These are phyloP conservation scores for Odontarrhena argentea DNA, from an alignment of 345 rosid genomes.

Conservation along the genomic window DNA sequence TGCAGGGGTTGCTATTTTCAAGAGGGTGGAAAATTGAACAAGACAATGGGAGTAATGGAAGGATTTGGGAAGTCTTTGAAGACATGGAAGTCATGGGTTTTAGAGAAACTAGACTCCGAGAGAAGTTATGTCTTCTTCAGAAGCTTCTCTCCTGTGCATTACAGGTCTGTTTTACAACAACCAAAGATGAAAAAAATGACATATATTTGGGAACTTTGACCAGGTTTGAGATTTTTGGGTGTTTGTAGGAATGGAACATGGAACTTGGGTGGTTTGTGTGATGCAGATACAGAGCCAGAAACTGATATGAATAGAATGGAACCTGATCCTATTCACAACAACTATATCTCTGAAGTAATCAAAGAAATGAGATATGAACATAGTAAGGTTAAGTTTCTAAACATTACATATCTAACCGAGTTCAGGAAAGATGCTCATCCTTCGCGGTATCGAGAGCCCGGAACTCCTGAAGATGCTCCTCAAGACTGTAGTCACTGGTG, in stretches of 20 bases:
- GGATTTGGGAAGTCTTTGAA: conserved; percentile 68
- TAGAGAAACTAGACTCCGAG: conserved; percentile 47
- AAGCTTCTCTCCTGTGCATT: conserved; percentile 80
- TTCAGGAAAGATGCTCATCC: conserved; percentile 80
- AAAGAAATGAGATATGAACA: conserved; percentile 49
- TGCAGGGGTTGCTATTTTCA: conserved; percentile 74
- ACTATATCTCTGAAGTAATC: conserved; percentile 52
- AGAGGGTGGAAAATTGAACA: conserved; percentile 61
- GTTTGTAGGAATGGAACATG: conserved; percentile 67
- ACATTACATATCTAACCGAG: conserved; percentile 72
- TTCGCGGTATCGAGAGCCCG: conserved; percentile 69
- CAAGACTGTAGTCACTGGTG: conserved; percentile 99
- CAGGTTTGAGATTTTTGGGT: conserved; percentile 21
- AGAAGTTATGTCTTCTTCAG: conserved; percentile 66
- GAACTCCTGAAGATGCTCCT: conserved; percentile 62
- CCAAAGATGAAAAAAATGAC: background rate
- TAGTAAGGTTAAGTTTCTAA: conserved; percentile 58
- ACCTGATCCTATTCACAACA: conserved; percentile 61
- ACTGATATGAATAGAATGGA: conserved; percentile 45
- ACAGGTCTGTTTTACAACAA: conserved; percentile 50
- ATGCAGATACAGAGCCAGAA: conserved; percentile 60
- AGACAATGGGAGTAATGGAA: conserved; percentile 60
- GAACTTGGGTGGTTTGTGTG: conserved; percentile 72
- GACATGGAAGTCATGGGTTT: conserved; percentile 67
- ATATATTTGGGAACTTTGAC: conserved; percentile 10